Percentiles rank a stretch among this genome's conserved stretches.
These are phyloP conservation scores for Septoria linicola DNA, from an alignment of 2,329 filamentous ascomycete species.

Conservation along the genomic window DNA sequence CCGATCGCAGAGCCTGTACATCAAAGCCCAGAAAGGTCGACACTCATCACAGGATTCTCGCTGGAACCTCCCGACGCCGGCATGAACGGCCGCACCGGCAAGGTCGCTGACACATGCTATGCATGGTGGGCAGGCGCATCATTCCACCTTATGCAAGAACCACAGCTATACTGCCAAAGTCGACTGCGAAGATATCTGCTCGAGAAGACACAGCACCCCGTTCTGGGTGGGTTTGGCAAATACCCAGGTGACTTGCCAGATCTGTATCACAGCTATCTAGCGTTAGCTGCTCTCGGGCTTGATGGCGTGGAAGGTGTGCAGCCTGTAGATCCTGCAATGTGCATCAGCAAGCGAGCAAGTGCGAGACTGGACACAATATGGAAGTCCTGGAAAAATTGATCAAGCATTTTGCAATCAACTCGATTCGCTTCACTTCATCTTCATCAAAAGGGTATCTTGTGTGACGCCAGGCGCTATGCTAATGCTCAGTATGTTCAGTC, in stretches of 20 bases:
- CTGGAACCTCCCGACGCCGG: conserved; percentile 51
- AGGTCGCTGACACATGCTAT: conserved; percentile 92
- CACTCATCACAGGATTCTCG: conserved; percentile 13
- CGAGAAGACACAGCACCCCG: conserved; percentile 79
- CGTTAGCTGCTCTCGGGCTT: conserved; percentile 73
- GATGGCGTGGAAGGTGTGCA: conserved; percentile 65
- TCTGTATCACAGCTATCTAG: conserved; percentile 86
- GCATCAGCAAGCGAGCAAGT: conserved; percentile 63
- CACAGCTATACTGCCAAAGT: conserved; percentile 21
- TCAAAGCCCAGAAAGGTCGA: conserved; percentile 31
- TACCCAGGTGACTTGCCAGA: conserved; percentile 54
- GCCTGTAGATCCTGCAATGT: conserved; percentile 71
- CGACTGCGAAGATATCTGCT: conserved; percentile 68
- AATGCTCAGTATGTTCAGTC: not conserved
- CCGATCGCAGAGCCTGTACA: conserved; percentile 18
- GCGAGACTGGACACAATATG: conserved; percentile 30
- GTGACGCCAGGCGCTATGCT: conserved; percentile 23
- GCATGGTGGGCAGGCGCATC: conserved; percentile 85
- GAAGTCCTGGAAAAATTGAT: conserved; percentile 22
- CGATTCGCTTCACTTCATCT: not conserved
- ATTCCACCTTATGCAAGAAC: conserved; percentile 31
- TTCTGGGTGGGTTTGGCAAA: conserved; percentile 54
- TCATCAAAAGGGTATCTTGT: conserved; percentile 18
- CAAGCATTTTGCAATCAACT: not conserved
- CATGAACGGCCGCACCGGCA: conserved; percentile 89